Evolutionary conservation across 2,329 filamentous ascomycete species (phyloP), one percentile per base, ranked within the genome.

Genomic region (Curvularia eragrostidis): DNA sequence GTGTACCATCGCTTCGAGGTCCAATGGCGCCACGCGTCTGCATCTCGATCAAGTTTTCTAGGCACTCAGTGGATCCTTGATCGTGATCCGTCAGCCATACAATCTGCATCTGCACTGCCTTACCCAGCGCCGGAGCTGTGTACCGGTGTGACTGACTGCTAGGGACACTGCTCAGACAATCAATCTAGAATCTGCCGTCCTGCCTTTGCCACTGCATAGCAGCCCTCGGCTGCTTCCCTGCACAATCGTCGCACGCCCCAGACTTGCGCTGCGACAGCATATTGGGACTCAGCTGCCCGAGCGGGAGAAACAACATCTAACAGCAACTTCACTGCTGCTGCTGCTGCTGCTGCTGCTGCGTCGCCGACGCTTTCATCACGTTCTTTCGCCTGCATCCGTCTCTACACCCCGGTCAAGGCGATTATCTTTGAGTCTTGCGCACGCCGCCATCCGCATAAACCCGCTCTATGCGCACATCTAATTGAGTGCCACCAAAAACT

Each of bases 61-160:
- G 55, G 39, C 42, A 34, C 30, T 32, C 46, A 46, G 32, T 39
- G 30, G 44, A 46, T 54, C 55, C 54, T 21, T 39, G 9, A 42
- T 50, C 48, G 34, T 46, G n/a, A 47, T 50, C 48, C 24, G 44
- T 58, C 46, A 32, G 23, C 19, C 13, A 21, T 36, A 21, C 34
- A 28, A 23, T 39, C 24, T 39, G 48, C 55, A 57, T 51, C 47
- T 50, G 43, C 50, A 21, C 48, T 53, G 55, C 41, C 48, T 52
- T 9, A 34, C 26, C 28, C n/a, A 28, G 32, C 21, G 21, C 24
- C 26, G 28, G 39, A 36, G 39, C 50, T 39, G 21, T 34, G 32
- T 39, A 34, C 36, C 30, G 46, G 51, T 43, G 32, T 21, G 30
- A 24, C 23, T 26, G 34, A 42, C 44, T 43, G 32, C 39, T 51